phyloP scores from a whole-genome alignment of 129 eudicot genomes.

The carrot (Daucus carota) region DNA sequence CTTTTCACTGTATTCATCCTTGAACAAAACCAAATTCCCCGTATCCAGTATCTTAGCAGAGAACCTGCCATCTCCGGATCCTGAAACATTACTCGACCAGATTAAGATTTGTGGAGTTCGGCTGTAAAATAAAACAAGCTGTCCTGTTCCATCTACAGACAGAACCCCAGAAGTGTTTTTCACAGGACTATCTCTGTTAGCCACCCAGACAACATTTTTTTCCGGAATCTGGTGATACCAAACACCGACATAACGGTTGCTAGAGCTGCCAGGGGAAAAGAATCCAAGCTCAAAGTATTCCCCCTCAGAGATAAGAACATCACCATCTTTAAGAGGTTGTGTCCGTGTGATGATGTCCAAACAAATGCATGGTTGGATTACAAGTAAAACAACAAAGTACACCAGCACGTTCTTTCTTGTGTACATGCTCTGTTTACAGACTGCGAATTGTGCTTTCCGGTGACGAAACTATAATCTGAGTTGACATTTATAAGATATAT shows the following conservation, averaged over 20 bases:
- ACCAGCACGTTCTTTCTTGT: background rate
- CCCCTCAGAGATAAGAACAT: background rate
- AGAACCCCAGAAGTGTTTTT: conserved; percentile 6
- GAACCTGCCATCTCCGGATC: background rate
- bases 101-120: background rate
- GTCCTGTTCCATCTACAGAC: conserved; percentile 1
- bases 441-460: too few relatives aligned
- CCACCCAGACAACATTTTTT: background rate
- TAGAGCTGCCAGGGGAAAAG: background rate
- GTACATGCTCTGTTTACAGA: background rate
- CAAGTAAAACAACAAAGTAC: background rate
- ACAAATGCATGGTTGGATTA: background rate
- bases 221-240: background rate
- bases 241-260: background rate
- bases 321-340: conserved; percentile 5
- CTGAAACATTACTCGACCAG: conserved; percentile 14
- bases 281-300: background rate
- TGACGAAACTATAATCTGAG: too few relatives aligned
- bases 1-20: background rate
- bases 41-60: conserved; percentile 13
- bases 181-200: conserved; percentile 13
- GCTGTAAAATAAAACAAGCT: conserved; percentile 2
- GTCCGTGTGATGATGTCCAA: background rate
- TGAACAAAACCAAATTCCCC: conserved; percentile 15
- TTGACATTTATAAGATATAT: too few relatives aligned